Percentiles rank a stretch among this genome's conserved stretches.
Conservation (phyloP, 2,329 filamentous ascomycete species). For the Botrytis elliptica region DNA sequence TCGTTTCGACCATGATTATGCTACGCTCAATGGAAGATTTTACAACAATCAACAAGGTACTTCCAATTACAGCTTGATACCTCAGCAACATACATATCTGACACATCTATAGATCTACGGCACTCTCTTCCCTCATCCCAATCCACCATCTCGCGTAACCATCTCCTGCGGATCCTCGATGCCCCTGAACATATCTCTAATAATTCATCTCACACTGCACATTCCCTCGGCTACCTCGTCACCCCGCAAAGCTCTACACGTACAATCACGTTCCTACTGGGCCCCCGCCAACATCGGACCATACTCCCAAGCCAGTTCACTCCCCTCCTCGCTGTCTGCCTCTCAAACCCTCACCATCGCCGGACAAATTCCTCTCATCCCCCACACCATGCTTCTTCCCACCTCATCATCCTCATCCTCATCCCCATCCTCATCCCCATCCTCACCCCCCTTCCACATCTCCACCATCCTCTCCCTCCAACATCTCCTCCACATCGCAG, state of each 20-base stretch:
- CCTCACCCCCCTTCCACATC: conserved; percentile 44
- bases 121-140: conserved; percentile 70
- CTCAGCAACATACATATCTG: conserved; percentile 3
- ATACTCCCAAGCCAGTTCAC: conserved; percentile 82
- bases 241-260: conserved; percentile 64
- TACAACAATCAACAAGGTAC: conserved; percentile 61
- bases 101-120: conserved; percentile 57
- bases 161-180: conserved; percentile 72
- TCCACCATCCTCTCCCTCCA: conserved; percentile 76
- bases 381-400: conserved; percentile 70
- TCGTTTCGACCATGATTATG: conserved; percentile 62
- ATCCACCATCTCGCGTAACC: conserved; percentile 82
- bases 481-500: conserved; percentile 82
- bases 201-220: conserved; percentile 53
- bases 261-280: conserved; percentile 95
- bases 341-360: conserved; percentile 62
- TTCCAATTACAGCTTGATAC: not conserved
- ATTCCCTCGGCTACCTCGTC: not conserved
- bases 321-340: conserved; percentile 42
- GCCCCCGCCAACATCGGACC: conserved; percentile 96
- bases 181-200: conserved; percentile 56
- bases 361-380: conserved; percentile 87
- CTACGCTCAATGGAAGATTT: conserved; percentile 82
- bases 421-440: not conserved
- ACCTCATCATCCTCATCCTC: not conserved